phyloP scores from a whole-genome alignment of 768 basidiomycete species.

The Tephrocybe sp. region DNA sequence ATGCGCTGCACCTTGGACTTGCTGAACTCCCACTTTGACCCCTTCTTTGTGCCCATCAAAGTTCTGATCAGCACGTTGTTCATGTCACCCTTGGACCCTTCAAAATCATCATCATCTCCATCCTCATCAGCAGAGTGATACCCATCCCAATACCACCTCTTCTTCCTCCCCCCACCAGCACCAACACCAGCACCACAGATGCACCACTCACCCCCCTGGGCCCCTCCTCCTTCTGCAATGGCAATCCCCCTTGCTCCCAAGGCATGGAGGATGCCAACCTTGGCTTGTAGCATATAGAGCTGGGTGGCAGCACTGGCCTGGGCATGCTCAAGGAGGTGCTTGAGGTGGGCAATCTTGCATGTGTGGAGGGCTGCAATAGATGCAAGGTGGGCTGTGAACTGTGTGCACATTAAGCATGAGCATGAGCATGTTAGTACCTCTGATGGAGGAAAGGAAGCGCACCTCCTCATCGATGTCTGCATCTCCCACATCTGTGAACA shows the following conservation, averaged over 20 bases:
- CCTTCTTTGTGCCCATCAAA: slow-evolving; percentile 45
- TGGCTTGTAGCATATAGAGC: slow-evolving; percentile 82
- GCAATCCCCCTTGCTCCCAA: too few relatives aligned
- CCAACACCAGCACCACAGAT: too few relatives aligned
- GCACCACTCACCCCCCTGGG: too few relatives aligned
- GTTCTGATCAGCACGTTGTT: slow-evolving; percentile 27
- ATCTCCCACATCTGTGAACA: slow-evolving; percentile 59
- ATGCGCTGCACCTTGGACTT: slow-evolving; percentile 70
- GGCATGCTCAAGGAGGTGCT: slow-evolving; percentile 75
- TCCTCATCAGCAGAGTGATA: slow-evolving; percentile 53
- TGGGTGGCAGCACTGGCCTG: slow-evolving; percentile 81
- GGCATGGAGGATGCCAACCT: slow-evolving; percentile 51
- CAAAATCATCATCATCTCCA: slow-evolving; percentile 22
- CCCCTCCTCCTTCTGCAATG: too few relatives aligned
- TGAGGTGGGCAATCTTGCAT: slow-evolving; percentile 69
- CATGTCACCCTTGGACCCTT: slow-evolving; percentile 33
- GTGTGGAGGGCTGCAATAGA: slow-evolving; percentile 43
- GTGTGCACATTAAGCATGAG: too few relatives aligned
- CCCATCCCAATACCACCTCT: slow-evolving; percentile 72
- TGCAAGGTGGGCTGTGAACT: slow-evolving; percentile 36
- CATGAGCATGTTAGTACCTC: too few relatives aligned
- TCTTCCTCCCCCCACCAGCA: slow-evolving; percentile 65
- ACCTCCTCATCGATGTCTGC: slow-evolving; percentile 69
- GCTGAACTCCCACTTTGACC: slow-evolving; percentile 54
- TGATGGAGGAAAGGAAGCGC: slow-evolving; percentile 25